These are phyloP conservation scores for Ailanthus altissimus DNA, from an alignment of 345 rosid genomes.

Conservation along the genomic window DNA sequence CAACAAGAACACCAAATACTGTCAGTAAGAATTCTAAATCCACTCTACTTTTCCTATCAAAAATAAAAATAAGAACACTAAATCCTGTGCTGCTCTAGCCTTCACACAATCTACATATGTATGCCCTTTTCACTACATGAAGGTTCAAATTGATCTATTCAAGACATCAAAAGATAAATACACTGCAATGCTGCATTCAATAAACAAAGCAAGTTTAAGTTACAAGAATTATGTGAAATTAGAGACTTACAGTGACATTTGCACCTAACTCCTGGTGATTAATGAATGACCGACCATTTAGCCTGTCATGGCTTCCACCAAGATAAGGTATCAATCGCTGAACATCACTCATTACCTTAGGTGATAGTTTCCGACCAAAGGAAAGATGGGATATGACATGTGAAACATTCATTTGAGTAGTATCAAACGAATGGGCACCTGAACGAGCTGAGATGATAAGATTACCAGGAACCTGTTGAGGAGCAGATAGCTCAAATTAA, in stretches of 20 bases:
- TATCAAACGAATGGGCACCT: conserved; percentile 89
- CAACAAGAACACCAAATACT: neutral
- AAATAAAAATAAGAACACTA: neutral
- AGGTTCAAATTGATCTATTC: neutral
- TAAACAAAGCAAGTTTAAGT: conserved; percentile 8
- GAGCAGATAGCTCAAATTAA: conserved; percentile 13
- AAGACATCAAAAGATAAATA: neutral
- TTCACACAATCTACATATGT: neutral
- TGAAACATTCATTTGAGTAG: conserved; percentile 93
- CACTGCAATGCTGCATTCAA: neutral
- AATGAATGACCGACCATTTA: conserved; percentile 77
- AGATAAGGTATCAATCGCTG: conserved; percentile 74
- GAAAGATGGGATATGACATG: conserved; percentile 88
- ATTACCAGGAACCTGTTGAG: conserved; percentile 91
- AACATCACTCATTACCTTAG: conserved; percentile 58
- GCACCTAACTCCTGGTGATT: conserved; percentile 77
- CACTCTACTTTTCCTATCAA: neutral
- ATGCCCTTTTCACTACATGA: neutral
- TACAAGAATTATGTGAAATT: conserved; percentile 8
- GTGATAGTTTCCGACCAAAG: conserved; percentile 70
- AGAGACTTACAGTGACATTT: conserved; percentile 87
- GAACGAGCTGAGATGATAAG: conserved; percentile 89
- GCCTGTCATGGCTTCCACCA: conserved; percentile 78
- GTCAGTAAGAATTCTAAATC: neutral
- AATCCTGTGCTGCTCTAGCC: neutral